Evolutionary conservation across 768 basidiomycete genomes (phyloP).

Genomic region (Kwoniella pini): DNA sequence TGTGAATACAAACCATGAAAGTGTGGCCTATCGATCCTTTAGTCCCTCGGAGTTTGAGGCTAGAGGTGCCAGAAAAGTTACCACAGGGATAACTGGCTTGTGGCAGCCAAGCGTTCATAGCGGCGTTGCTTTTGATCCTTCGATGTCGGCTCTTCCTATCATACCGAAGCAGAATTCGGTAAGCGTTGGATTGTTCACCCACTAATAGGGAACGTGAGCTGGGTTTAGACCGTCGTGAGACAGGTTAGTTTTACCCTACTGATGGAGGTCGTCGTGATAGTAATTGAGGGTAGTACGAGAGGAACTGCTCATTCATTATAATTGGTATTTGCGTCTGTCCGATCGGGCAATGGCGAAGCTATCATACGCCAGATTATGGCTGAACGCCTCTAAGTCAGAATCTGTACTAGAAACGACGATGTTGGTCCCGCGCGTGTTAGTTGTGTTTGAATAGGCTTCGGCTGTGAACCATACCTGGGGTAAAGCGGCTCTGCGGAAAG

Average conservation of each 20-base stretch:
- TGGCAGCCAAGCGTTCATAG: conserved; percentile 81
- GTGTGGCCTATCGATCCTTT: conserved; percentile 81
- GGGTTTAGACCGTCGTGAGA: conserved; percentile 79
- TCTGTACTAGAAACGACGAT: conserved; percentile 74
- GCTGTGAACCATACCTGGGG: conserved; percentile 67
- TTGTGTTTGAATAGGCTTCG: conserved; percentile 68
- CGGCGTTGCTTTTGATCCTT: conserved; percentile 80
- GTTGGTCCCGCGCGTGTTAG: conserved; percentile 68
- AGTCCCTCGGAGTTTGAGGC: conserved; percentile 75
- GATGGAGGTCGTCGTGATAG: conserved; percentile 73
- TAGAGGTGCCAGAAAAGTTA: conserved; percentile 79
- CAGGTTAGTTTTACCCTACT: conserved; percentile 84
- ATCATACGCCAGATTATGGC: conserved; percentile 81
- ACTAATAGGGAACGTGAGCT: conserved; percentile 68
- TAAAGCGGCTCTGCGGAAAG: conserved; percentile 62
- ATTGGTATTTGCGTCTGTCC: conserved; percentile 76
- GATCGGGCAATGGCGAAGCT: conserved; percentile 78
- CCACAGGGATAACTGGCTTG: conserved; percentile 79
- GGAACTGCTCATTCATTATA: conserved; percentile 78
- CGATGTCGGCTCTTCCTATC: conserved; percentile 79
- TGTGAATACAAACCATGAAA: conserved; percentile 79
- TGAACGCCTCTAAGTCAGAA: conserved; percentile 82
- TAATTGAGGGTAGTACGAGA: conserved; percentile 80
- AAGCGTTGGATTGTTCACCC: conserved; percentile 80
- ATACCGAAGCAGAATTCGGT: conserved; percentile 77